Conservation (phyloP, 2,329 filamentous ascomycete species). For the Calonectria pteridis region DNA sequence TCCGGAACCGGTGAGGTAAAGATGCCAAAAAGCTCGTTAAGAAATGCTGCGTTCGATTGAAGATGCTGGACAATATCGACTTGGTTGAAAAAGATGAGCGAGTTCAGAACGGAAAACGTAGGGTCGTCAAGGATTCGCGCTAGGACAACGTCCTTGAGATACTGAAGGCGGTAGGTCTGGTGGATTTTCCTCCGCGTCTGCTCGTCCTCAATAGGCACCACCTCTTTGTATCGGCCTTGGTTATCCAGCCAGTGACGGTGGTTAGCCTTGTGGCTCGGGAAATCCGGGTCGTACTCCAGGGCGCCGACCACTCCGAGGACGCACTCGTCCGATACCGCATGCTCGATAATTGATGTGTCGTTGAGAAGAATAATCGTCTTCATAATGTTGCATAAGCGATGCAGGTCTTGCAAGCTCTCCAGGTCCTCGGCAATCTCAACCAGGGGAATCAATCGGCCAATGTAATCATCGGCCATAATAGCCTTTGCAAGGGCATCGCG, state of each 20-base stretch:
- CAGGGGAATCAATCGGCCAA: slow-evolving; percentile 85
- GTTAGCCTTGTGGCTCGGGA: slow-evolving; percentile 96
- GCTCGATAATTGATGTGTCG: slow-evolving; percentile 94
- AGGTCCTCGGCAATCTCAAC: slow-evolving; percentile 92
- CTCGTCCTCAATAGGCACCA: slow-evolving; percentile 89
- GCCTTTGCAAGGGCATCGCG: slow-evolving; percentile 91
- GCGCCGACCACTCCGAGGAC: slow-evolving; percentile 94
- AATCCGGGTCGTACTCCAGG: slow-evolving; percentile 97
- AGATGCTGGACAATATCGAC: slow-evolving; percentile 97
- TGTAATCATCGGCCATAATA: slow-evolving; percentile 87
- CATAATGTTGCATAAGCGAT: slow-evolving; percentile 97
- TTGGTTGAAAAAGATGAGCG: slow-evolving; percentile 98
- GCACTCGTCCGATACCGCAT: slow-evolving; percentile 89
- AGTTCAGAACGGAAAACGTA: slow-evolving; percentile 97
- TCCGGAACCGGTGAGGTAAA: slow-evolving; percentile 77
- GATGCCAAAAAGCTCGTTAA: slow-evolving; percentile 89
- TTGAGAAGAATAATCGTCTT: slow-evolving; percentile 96
- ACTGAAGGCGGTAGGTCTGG: slow-evolving; percentile 94
- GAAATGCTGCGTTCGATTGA: slow-evolving; percentile 82
- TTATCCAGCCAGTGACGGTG: slow-evolving; percentile 93
- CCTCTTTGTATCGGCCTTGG: slow-evolving; percentile 93
- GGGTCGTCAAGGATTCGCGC: slow-evolving; percentile 97
- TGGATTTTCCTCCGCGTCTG: slow-evolving; percentile 91
- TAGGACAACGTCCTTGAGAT: slow-evolving; percentile 97
- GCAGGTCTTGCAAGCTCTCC: slow-evolving; percentile 87